Evolutionary conservation across 257 asterid genomes (phyloP).

Genomic region (Ajuga chamaepitys): DNA sequence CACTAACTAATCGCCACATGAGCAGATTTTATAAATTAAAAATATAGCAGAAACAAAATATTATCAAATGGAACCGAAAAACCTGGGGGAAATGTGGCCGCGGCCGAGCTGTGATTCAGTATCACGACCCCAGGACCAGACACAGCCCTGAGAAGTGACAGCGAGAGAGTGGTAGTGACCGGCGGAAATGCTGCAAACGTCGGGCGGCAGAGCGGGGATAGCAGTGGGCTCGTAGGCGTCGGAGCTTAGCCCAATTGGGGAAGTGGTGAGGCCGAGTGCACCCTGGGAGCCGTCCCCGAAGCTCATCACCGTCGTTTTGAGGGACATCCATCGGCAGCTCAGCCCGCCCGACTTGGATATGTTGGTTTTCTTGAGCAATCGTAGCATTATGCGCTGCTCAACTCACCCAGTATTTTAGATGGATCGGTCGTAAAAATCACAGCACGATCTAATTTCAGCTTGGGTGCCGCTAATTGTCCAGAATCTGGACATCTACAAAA

Average conservation of each 20-base stretch:
- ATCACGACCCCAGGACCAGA: conserved; percentile 97
- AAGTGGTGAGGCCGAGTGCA: conserved; percentile 57
- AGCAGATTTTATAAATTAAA: not conserved
- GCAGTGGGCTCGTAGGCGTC: conserved; percentile 93
- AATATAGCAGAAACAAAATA: not conserved
- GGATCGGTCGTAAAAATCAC: too few relatives aligned
- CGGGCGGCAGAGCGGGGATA: conserved; percentile 55
- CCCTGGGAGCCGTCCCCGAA: conserved; percentile 91
- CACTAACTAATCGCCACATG: not conserved
- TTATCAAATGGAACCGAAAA: not conserved
- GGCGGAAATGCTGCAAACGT: conserved; percentile 58
- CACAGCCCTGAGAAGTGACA: conserved; percentile 64
- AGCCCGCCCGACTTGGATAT: conserved; percentile 20
- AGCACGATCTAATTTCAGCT: too few relatives aligned
- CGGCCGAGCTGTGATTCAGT: conserved; percentile 78
- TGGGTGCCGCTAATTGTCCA: too few relatives aligned
- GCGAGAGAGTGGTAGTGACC: conserved; percentile 97
- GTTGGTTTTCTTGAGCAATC: conserved; percentile 13
- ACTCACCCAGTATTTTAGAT: too few relatives aligned
- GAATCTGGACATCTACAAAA: too few relatives aligned
- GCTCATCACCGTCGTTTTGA: conserved; percentile 58
- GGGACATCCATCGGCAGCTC: conserved; percentile 52
- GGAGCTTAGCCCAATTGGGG: conserved; percentile 40
- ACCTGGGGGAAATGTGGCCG: conserved; percentile 53
- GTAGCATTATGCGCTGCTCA: conserved; percentile 15